Conservation (phyloP, 2,329 filamentous ascomycete genomes). For the Nannizzia gypsea region DNA sequence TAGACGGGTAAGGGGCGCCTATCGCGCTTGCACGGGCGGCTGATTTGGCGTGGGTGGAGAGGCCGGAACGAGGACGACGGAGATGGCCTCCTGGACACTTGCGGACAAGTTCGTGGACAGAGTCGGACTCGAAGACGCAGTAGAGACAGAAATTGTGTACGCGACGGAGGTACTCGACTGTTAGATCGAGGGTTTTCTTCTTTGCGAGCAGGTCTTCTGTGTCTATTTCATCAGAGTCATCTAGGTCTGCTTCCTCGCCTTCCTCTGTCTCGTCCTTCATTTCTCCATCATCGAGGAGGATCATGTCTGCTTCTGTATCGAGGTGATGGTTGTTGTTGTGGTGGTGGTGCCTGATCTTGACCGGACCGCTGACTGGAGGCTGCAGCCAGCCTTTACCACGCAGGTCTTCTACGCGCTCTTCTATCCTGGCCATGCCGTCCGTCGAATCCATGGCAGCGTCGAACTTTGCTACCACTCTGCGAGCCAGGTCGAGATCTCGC, state of each 20-base stretch:
- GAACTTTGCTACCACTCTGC: constrained; percentile 69
- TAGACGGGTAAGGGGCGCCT: constrained; percentile 72
- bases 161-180: constrained; percentile 90
- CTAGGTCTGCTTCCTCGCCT: constrained; percentile 54
- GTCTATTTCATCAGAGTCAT: constrained; percentile 65
- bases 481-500: constrained; percentile 73
- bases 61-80: constrained; percentile 72
- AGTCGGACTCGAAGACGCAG: constrained; percentile 97
- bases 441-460: constrained; percentile 72
- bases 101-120: constrained; percentile 83
- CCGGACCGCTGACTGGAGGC: constrained; percentile 39
- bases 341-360: constrained; percentile 23
- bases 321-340: constrained; percentile 41
- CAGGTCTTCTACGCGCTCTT: constrained; percentile 74
- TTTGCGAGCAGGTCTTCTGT: constrained; percentile 80
- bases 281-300: constrained; percentile 38
- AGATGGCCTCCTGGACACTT: constrained; percentile 98
- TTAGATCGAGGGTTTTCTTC: constrained; percentile 92
- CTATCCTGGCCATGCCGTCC: constrained; percentile 67
- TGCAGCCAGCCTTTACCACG: constrained; percentile 65
- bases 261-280: constrained; percentile 67
- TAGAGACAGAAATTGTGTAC: constrained; percentile 99
- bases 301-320: constrained; percentile 25
- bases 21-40: constrained; percentile 75
- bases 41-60: constrained; percentile 70